These are phyloP conservation scores for Ogataea polymorpha DNA, from an alignment of 805 yeast species.

Conservation along the genomic window DNA sequence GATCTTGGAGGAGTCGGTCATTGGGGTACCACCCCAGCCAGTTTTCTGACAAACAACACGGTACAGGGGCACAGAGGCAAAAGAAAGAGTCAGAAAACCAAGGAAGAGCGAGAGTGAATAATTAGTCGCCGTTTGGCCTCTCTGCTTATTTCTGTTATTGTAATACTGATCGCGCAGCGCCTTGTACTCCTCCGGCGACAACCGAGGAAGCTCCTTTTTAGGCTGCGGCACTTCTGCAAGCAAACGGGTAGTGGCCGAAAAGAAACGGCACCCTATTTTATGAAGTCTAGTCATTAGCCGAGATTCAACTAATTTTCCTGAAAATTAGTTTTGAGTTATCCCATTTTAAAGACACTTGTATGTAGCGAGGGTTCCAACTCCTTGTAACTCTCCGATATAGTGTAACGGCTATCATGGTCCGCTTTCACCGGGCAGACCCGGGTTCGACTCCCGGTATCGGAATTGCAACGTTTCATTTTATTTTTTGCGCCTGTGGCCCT, in stretches of 20 bases:
- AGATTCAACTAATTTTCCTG: not conserved
- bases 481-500: not conserved
- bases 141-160: conserved; percentile 27
- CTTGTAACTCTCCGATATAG: conserved; percentile 54
- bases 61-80: conserved; percentile 90
- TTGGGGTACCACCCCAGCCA: conserved; percentile 95
- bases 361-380: not conserved
- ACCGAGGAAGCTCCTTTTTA: conserved; percentile 25
- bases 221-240: conserved; percentile 4
- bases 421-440: conserved; percentile 83
- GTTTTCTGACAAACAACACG: conserved; percentile 90
- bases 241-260: not conserved
- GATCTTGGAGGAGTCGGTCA: conserved; percentile 76
- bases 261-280: conserved; percentile 4
- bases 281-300: not conserved
- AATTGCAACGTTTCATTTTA: conserved; percentile 30
- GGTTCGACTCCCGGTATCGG: conserved; percentile 87
- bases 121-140: conserved; percentile 55
- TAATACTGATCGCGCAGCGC: conserved; percentile 27
- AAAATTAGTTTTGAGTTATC: not conserved
- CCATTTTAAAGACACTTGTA: not conserved
- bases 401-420: conserved; percentile 83
- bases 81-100: conserved; percentile 71
- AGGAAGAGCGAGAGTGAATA: conserved; percentile 69
- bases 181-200: conserved; percentile 33